Evolutionary conservation across 176 grass and related monocot species (phyloP), one percentile per base, ranked within the genome.

Genomic region (Rhipidocladum racemiflorum): DNA sequence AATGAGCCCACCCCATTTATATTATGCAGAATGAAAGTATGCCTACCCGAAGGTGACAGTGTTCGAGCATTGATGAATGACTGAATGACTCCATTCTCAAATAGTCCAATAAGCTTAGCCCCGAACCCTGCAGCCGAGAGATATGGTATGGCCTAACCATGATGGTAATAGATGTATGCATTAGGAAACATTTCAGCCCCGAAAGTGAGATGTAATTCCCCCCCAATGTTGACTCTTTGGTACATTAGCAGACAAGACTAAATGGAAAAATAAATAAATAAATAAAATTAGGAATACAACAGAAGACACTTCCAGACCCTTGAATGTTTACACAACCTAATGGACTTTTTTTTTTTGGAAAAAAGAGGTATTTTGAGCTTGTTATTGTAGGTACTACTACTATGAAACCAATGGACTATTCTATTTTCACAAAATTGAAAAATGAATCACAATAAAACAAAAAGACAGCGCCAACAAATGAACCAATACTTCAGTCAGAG

Each of bases 71-170:
- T 40, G 84, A 99, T 99, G 74, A 99, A 99, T 79, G 96, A 99
- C 74, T 95, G 92, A 80, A 95, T 87, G 65, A 93, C 85, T 89
- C 96, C 96, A 90, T 99, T 99, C 83, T 82, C 87, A 90, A 99
- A 99, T 48, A 91, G 76, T 82, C 96, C 92, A 66, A 99, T 82
- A 61, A 99, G 74, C 77, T 84, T 55, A 61, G 96, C 96, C 84
- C 92, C 96, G 38, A 99, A 99, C 84, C 96, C 92, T 69, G 96
- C 96, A 83, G 88, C 92, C 84, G 96, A 99, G 87, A 99, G 74
- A 99, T 95, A 87, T 21, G 89, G 90, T 93, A 99, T 87, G 67
- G 96, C 91, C 96, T 99, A 91, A 88, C 81, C 87, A 95, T 79
- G 89, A 86, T 43, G 74, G 77, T 75, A 79, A 62, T 87, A 70